These are phyloP conservation scores for Sugiyamaella neomexicana DNA, from an alignment of 1,139 yeast species.

Conservation along the genomic window DNA sequence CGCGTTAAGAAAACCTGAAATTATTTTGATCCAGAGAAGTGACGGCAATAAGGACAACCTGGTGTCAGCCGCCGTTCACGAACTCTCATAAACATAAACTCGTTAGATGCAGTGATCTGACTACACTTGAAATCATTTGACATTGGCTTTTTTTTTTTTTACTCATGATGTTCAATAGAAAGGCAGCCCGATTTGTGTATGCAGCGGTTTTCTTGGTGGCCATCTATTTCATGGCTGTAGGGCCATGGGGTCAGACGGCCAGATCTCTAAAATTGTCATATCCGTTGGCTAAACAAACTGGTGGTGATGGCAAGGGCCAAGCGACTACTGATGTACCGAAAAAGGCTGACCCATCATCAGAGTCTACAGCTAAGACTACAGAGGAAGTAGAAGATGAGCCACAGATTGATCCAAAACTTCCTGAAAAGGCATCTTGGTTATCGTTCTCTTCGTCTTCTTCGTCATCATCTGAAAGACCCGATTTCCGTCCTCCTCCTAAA, in stretches of 20 bases:
- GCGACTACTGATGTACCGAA: not conserved
- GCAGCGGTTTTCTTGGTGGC: conserved; percentile 4
- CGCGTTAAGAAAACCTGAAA: too few species aligned
- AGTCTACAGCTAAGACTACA: not conserved
- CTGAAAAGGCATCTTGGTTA: not conserved
- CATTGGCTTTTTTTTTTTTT: too few species aligned
- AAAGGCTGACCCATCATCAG: not conserved
- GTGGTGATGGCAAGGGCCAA: not conserved
- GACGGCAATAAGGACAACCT: too few species aligned
- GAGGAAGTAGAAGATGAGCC: not conserved
- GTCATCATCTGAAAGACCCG: not conserved
- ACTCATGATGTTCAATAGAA: conserved; percentile 6
- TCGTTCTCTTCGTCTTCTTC: not conserved
- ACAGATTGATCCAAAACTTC: not conserved
- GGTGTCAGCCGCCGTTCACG: too few species aligned
- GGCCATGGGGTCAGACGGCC: conserved; percentile 12
- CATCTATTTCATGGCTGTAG: conserved; percentile 1
- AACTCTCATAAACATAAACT: too few species aligned
- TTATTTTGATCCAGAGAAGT: too few species aligned
- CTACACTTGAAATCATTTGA: too few species aligned
- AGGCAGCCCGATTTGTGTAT: conserved; percentile 10
- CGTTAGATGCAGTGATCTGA: too few species aligned
- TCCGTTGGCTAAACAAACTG: not conserved
- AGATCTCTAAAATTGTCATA: conserved; percentile 5
- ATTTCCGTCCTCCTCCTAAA: not conserved